Conservation (phyloP, 176 grass and related monocot species). For the Tillandsia leiboldiana region DNA sequence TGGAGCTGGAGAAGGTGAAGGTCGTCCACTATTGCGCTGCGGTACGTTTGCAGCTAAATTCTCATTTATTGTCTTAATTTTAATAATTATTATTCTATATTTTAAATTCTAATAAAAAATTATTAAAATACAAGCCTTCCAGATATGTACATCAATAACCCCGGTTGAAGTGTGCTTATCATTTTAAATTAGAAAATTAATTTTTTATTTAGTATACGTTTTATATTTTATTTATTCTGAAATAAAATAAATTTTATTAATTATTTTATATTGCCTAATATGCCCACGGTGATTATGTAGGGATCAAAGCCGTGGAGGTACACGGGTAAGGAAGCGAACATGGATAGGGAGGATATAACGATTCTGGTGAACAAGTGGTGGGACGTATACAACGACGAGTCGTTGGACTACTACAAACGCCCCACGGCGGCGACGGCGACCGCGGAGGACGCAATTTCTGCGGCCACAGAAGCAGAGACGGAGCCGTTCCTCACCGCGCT, state of each 20-base stretch:
- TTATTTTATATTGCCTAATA: no score
- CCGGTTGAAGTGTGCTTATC: no score
- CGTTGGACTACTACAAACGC: constrained; percentile 68
- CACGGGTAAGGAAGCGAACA: constrained; percentile 78
- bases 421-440: not conserved
- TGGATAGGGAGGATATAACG: constrained; percentile 85
- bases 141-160: no score
- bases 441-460: constrained; percentile 19
- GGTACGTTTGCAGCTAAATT: constrained; percentile 17
- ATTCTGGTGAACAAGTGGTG: constrained; percentile 69
- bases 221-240: not conserved
- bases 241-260: not conserved
- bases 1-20: constrained; percentile 73
- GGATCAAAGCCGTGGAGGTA: constrained; percentile 92
- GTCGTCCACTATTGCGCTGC: constrained; percentile 89
- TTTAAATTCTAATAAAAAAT: no score
- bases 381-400: constrained; percentile 59
- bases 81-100: no score
- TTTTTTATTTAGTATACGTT: no score
- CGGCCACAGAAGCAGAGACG: no score
- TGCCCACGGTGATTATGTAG: constrained; percentile 10
- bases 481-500: constrained; percentile 35
- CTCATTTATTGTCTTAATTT: no score
- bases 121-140: not conserved
- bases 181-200: no score